Evolutionary conservation across 257 asterid species (phyloP).

Genomic region (Przewalskia tangutica): DNA sequence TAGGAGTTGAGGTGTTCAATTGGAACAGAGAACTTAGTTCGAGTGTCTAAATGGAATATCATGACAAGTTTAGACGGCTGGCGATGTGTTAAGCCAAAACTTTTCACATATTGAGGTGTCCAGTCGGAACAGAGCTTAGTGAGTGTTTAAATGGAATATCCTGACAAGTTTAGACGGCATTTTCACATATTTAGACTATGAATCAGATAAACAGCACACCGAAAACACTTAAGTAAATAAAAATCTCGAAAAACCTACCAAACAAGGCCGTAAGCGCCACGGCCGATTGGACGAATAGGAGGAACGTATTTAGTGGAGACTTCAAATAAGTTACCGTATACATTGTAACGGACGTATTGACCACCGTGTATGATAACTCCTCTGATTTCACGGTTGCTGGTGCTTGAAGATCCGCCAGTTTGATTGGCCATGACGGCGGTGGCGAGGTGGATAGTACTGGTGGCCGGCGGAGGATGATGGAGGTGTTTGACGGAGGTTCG

Average conservation of each 20-base stretch:
- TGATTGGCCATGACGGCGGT: constrained; percentile 27
- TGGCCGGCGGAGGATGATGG: background rate
- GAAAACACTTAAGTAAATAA: background rate
- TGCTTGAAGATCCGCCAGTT: background rate
- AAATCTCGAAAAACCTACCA: constrained; percentile 28
- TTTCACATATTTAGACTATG: background rate
- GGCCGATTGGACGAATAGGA: constrained; percentile 82
- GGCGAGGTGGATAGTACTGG: no score
- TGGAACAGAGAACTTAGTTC: no score
- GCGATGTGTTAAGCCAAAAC: no score
- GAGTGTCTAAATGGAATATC: no score
- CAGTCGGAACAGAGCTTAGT: no score
- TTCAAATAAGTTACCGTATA: constrained; percentile 67
- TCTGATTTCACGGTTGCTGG: constrained; percentile 16
- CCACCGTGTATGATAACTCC: constrained; percentile 61
- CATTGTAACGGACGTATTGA: constrained; percentile 57
- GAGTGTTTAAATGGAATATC: no score
- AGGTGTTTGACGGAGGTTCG: background rate
- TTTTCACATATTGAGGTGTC: no score
- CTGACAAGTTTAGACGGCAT: no score
- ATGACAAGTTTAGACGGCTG: no score
- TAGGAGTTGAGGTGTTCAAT: no score
- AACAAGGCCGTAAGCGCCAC: constrained; percentile 90
- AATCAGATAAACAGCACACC: background rate
- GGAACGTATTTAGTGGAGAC: constrained; percentile 63